Evolutionary conservation across 2,329 filamentous ascomycete genomes (phyloP).

Genomic region (Ophiocordyceps camponoti-floridani): DNA sequence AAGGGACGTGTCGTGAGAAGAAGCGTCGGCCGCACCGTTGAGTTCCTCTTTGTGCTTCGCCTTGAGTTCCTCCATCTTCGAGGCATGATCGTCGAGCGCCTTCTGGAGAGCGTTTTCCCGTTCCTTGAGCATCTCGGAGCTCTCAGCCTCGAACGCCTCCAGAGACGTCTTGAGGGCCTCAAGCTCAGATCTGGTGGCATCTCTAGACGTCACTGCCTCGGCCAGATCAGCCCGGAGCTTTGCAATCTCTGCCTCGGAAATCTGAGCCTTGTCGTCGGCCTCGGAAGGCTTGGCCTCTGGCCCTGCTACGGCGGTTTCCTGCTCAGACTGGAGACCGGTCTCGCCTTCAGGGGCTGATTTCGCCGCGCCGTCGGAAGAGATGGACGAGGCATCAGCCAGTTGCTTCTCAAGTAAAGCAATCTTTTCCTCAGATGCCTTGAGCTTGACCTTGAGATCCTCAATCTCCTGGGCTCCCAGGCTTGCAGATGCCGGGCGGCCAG

Average conservation of each 20-base stretch:
- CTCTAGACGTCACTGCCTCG: slow-evolving; percentile 29
- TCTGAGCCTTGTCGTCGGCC: slow-evolving; percentile 29
- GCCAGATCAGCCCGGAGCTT: slow-evolving; percentile 29
- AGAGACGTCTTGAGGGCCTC: slow-evolving; percentile 30
- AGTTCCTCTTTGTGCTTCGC: slow-evolving; percentile 33
- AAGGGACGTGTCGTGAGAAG: slow-evolving; percentile 29
- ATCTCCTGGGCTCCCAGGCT: slow-evolving; percentile 33
- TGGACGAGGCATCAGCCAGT: slow-evolving; percentile 21
- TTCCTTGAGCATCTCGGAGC: slow-evolving; percentile 14
- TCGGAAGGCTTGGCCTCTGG: slow-evolving; percentile 29
- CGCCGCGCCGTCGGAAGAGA: slow-evolving; percentile 19
- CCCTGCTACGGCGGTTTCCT: slow-evolving; percentile 27
- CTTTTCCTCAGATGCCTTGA: slow-evolving; percentile 32
- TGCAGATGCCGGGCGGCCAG: slow-evolving; percentile 21
- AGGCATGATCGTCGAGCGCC: slow-evolving; percentile 27
- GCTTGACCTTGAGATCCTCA: slow-evolving; percentile 41
- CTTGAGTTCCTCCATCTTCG: slow-evolving; percentile 32
- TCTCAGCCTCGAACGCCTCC: slow-evolving; percentile 18
- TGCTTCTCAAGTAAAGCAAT: slow-evolving; percentile 21
- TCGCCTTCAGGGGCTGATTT: slow-evolving; percentile 24
- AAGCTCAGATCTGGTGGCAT: slow-evolving; percentile 28
- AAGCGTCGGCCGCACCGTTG: slow-evolving; percentile 23
- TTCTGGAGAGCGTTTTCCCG: slow-evolving; percentile 16
- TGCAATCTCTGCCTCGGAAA: slow-evolving; percentile 31
- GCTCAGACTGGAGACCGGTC: slow-evolving; percentile 27